Conservation (phyloP, 108 stramenopile genomes). For the Cyclotella sp. region DNA sequence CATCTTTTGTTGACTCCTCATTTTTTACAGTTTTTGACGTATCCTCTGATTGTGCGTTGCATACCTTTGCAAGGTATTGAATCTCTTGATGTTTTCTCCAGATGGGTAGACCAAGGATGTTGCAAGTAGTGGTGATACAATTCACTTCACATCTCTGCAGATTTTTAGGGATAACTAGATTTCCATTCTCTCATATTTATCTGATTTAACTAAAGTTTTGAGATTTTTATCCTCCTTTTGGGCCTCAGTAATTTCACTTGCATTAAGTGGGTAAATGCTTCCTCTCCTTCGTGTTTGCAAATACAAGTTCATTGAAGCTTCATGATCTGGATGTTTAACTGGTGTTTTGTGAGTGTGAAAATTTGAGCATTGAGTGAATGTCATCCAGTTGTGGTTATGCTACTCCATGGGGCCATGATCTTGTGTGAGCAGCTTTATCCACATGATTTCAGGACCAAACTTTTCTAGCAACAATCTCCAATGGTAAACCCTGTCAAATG, state of each 20-base stretch:
- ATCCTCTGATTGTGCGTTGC: background rate
- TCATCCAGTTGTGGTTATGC: background rate
- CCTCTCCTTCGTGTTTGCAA: background rate
- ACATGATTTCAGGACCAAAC: conserved; percentile 35
- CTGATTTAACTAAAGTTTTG: background rate
- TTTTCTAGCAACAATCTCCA: conserved; percentile 60
- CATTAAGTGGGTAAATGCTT: background rate
- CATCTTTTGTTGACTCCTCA: background rate
- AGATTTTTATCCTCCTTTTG: background rate
- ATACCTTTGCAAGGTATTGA: background rate
- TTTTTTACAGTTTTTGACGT: too few species aligned
- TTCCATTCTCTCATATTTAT: background rate
- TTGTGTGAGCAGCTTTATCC: conserved; percentile 45
- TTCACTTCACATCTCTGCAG: background rate
- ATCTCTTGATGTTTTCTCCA: background rate
- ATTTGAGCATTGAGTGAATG: background rate
- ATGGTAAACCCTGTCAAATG: conserved; percentile 38
- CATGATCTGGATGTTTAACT: background rate
- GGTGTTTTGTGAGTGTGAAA: background rate
- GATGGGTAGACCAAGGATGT: background rate
- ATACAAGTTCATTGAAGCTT: background rate
- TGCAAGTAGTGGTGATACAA: conserved; percentile 3
- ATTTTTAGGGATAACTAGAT: background rate
- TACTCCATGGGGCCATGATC: background rate
- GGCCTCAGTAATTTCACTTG: background rate